phyloP scores from a whole-genome alignment of 148 eudicot species.

The Suaeda aralocaspica region DNA sequence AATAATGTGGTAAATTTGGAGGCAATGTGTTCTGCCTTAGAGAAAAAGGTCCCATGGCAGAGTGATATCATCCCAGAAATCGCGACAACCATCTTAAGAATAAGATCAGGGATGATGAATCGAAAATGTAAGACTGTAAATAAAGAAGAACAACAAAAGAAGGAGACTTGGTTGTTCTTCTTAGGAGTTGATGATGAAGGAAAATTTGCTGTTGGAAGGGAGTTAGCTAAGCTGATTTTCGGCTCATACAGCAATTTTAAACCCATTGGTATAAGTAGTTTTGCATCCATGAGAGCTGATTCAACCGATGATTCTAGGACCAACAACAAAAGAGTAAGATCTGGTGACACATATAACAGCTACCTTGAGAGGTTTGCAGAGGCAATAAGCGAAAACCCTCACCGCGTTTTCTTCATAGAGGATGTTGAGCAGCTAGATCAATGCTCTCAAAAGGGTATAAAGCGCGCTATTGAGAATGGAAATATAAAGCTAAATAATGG shows the following conservation, averaged over 20 bases:
- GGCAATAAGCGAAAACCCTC: conserved; percentile 51
- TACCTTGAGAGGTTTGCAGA: conserved; percentile 47
- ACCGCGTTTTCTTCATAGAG: conserved; percentile 56
- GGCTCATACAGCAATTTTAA: conserved; percentile 39
- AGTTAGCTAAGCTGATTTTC: conserved; percentile 48
- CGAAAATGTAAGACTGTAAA: conserved; percentile 8
- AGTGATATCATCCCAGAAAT: conserved; percentile 50
- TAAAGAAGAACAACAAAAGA: conserved; percentile 20
- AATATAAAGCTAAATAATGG: conserved; percentile 27
- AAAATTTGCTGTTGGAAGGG: conserved; percentile 40
- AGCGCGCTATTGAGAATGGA: conserved; percentile 51
- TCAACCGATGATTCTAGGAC: conserved; percentile 38
- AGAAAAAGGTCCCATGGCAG: conserved; percentile 74
- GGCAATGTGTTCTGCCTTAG: conserved; percentile 42
- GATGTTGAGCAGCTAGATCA: conserved; percentile 61
- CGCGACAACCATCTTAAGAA: conserved; percentile 38
- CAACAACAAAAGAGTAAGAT: conserved; percentile 42
- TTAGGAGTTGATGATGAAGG: conserved; percentile 49
- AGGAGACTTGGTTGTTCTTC: conserved; percentile 59
- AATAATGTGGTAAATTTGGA: conserved; percentile 41
- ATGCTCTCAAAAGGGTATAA: conserved; percentile 40
- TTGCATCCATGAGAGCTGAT: conserved; percentile 42
- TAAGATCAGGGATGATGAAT: conserved; percentile 36
- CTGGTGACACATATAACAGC: conserved; percentile 33
- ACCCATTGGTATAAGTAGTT: conserved; percentile 39